Percentiles rank a stretch among this genome's conserved stretches.
Evolutionary conservation across 2,329 filamentous ascomycete genomes (phyloP).

Genomic region (Venturia nashicola): DNA sequence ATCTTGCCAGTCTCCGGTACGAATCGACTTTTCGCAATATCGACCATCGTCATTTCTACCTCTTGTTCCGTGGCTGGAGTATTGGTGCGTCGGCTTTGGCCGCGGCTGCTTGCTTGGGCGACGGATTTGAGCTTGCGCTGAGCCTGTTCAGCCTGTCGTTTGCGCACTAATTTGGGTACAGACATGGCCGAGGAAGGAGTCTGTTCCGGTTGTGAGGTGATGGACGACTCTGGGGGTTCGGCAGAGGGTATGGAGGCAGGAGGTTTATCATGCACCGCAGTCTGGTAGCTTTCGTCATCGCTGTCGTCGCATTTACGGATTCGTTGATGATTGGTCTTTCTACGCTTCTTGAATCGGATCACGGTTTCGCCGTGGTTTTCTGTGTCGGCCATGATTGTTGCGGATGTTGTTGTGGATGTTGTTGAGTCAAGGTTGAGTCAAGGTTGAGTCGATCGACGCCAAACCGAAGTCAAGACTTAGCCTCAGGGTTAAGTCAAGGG

Average conservation of each 20-base stretch:
- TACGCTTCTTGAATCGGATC: neutral
- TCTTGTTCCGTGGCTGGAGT: neutral
- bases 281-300: neutral
- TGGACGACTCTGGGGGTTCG: neutral
- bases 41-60: conserved; percentile 14
- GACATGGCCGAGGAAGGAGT: neutral
- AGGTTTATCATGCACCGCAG: neutral
- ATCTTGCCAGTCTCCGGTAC: conserved; percentile 59
- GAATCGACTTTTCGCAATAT: conserved; percentile 45
- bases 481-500: neutral
- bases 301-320: neutral
- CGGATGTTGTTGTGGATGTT: neutral
- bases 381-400: neutral
- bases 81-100: neutral
- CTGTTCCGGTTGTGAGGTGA: neutral
- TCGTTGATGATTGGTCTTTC: neutral
- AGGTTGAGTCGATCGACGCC: neutral
- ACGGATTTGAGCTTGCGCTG: neutral
- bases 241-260: neutral
- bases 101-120: neutral
- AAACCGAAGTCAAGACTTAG: too few relatives aligned
- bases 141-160: neutral
- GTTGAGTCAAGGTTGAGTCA: neutral
- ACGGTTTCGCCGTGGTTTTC: neutral
- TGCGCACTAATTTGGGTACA: neutral